Evolutionary conservation across 257 asterid genomes (phyloP), one percentile per base, ranked within the genome.

Genomic region (Gentiana dahurica): DNA sequence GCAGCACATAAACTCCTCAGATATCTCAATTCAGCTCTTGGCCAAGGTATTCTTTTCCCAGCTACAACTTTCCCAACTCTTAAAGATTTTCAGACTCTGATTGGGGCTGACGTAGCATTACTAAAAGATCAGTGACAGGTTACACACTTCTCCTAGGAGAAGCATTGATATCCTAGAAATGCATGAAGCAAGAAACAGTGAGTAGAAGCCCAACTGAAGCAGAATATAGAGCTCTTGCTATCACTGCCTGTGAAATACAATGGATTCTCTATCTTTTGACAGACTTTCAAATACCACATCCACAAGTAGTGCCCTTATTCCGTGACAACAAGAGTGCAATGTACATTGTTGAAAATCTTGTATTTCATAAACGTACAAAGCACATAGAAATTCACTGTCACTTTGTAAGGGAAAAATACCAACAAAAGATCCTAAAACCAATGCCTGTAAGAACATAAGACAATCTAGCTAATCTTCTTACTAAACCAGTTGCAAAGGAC

Each of bases 291-390:
- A 33, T 56, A 9, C 32, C 45, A 1, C 47, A 1, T 6, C 6
- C 5, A 4, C 0, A 10, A n/a, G 7, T 34, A 0, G 3, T 46
- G 2, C 2, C 51, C 8, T 37, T 52, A 10, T 15, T 10, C 33
- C 33, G 57, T 53, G 57, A 53, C n/a, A 53, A 38, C 33, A 3
- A 4, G 8, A 1, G 34, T 6, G 52, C 52, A 2, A 13, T 57
- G 1, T 49, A 57, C 49, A 37, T 57, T 57, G 57, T 51, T 41
- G 6, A n/a, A 4, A 44, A 58, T 3, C 37, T 15, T 1, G 53
- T 58, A 1, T 58, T 13, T 8, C 62, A 58, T 15, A 36, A 58
- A 43, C 62, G 39, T 1, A 58, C 38, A 4, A 58, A 58, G 5
- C 62, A 43, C 7, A 38, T 58, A 0, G 53, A 58, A 9, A 7